Percentiles rank a stretch among this genome's conserved stretches.
These are phyloP conservation scores for Pythium insidiosum DNA, from an alignment of 352 stramenopile genomes.

Conservation along the genomic window DNA sequence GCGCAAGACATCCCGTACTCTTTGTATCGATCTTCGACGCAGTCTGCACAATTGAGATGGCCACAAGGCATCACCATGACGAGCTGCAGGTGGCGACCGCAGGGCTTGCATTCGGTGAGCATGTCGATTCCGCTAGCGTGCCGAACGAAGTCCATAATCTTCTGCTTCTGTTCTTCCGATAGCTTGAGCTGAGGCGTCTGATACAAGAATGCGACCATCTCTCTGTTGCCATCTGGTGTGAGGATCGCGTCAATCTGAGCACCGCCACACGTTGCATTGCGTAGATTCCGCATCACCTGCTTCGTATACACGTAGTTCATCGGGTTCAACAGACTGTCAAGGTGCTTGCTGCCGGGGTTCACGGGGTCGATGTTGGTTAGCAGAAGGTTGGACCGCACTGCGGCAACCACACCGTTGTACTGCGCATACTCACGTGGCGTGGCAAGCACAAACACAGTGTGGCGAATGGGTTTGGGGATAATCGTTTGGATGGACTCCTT, in stretches of 20 bases:
- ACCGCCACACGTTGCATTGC: constrained; percentile 47
- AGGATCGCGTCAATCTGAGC: constrained; percentile 33
- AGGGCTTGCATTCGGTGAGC: constrained; percentile 73
- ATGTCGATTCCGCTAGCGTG: constrained; percentile 31
- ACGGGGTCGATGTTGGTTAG: constrained; percentile 69
- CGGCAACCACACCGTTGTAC: constrained; percentile 65
- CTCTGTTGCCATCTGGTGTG: too few species aligned
- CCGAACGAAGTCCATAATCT: constrained; percentile 44
- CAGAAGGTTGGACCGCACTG: constrained; percentile 61
- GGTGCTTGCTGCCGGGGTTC: constrained; percentile 41
- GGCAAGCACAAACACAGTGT: constrained; percentile 47
- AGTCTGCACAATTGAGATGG: constrained; percentile 90
- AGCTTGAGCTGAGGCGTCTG: constrained; percentile 23
- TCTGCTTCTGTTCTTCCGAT: constrained; percentile 37
- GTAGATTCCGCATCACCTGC: constrained; percentile 52
- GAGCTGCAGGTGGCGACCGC: constrained; percentile 72
- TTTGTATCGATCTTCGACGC: constrained; percentile 72
- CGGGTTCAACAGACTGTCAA: constrained; percentile 72
- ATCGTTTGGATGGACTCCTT: constrained; percentile 83
- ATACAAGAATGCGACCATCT: too few species aligned
- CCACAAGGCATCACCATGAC: constrained; percentile 91
- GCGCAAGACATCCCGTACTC: constrained; percentile 39
- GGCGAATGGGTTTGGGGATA: constrained; percentile 21
- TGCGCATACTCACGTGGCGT: constrained; percentile 55
- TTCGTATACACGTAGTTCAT: constrained; percentile 53